A percentile compares a stretch with the other conserved stretches of the same genome.
phyloP scores from a whole-genome alignment of 2,329 filamentous ascomycete genomes.

The Trichophyton simii region DNA sequence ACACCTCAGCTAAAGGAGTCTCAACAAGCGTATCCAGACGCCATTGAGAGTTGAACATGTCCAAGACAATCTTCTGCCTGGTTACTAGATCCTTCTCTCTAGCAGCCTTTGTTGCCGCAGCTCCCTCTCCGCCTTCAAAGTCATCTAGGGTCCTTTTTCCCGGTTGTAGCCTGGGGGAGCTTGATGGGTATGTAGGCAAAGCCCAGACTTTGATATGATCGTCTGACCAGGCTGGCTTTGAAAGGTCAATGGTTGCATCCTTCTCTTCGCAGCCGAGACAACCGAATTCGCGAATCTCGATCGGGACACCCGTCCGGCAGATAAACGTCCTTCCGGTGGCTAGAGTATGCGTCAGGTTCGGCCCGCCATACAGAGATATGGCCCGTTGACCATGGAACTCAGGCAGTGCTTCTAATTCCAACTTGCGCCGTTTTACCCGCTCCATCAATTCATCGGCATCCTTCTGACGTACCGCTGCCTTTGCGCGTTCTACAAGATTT shows the following conservation, averaged over 20 bases:
- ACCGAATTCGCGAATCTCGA: constrained; percentile 57
- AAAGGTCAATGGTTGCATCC: constrained; percentile 17
- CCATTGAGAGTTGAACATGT: constrained; percentile 74
- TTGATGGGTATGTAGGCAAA: constrained; percentile 44
- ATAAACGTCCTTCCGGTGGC: constrained; percentile 77
- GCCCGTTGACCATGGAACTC: constrained; percentile 17
- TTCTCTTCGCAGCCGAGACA: constrained; percentile 18
- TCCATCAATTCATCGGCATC: constrained; percentile 9
- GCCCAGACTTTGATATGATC: constrained; percentile 74
- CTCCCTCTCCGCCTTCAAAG: constrained; percentile 22
- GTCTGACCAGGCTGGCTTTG: constrained; percentile 60
- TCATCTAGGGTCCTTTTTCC: constrained; percentile 41
- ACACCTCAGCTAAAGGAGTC: constrained; percentile 52
- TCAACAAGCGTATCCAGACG: constrained; percentile 56
- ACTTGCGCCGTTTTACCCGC: constrained; percentile 4
- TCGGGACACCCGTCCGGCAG: constrained; percentile 67
- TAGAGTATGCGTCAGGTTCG: constrained; percentile 66
- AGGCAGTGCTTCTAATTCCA: constrained; percentile 13
- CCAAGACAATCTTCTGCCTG: constrained; percentile 51
- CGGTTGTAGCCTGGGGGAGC: constrained; percentile 19
- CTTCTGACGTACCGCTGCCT: constrained; percentile 15
- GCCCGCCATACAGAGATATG: constrained; percentile 62
- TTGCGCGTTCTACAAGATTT: constrained; percentile 22
- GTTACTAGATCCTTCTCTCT: constrained; percentile 18
- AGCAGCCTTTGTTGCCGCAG: not conserved